phyloP scores from a whole-genome alignment of 257 asterid genomes.

The Lantana camara region DNA sequence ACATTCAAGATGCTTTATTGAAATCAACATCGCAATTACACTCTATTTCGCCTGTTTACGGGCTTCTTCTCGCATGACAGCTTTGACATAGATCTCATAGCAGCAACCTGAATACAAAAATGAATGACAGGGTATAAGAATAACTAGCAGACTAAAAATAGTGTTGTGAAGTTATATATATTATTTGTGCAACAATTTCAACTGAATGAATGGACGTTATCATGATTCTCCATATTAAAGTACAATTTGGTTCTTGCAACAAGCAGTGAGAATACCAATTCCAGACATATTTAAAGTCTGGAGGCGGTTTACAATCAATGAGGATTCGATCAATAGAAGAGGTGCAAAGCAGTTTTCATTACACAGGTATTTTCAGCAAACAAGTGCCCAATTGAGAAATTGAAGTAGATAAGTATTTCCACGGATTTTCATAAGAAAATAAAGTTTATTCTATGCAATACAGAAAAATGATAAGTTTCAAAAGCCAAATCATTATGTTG shows the following conservation, averaged over 20 bases:
- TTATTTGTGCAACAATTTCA: neutral
- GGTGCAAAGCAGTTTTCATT: too few species aligned
- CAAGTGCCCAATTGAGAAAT: neutral
- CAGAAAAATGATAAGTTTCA: too few species aligned
- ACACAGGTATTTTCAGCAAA: too few species aligned
- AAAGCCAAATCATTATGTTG: too few species aligned
- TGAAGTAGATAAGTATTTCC: too few species aligned
- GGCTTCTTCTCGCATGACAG: constrained; percentile 42
- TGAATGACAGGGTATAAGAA: neutral
- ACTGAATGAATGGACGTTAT: neutral
- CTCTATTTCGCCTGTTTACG: constrained; percentile 37
- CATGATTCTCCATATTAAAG: neutral
- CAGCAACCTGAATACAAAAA: constrained; percentile 46
- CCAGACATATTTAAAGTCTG: neutral
- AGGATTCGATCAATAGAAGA: neutral
- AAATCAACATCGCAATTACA: neutral
- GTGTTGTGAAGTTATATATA: neutral
- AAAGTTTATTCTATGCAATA: too few species aligned
- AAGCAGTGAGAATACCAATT: neutral
- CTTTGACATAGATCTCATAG: constrained; percentile 51
- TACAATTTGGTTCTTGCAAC: neutral
- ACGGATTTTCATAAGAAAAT: too few species aligned
- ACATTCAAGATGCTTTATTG: neutral
- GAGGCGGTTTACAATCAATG: neutral
- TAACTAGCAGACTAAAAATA: neutral